Conservation (phyloP, 768 basidiomycete species). For the Lentinus brumalis region DNA sequence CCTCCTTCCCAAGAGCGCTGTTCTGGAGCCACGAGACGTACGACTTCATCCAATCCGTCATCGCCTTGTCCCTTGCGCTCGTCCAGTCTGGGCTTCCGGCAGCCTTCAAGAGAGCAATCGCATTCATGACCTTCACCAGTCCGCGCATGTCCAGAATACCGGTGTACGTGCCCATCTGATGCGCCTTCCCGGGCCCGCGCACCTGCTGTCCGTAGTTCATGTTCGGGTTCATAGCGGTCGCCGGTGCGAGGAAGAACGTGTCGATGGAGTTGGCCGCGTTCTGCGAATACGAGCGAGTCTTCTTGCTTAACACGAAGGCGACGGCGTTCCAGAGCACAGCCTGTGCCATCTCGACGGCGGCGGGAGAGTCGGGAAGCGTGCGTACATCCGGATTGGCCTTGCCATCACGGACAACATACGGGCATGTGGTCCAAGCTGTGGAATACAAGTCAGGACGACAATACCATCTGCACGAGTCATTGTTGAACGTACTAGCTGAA, state of each 20-base stretch:
- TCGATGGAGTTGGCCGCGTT: constrained; percentile 42
- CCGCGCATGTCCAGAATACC: constrained; percentile 57
- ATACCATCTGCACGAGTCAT: background rate
- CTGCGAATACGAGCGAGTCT: constrained; percentile 36
- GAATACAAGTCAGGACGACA: background rate
- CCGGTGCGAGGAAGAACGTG: constrained; percentile 46
- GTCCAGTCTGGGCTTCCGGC: constrained; percentile 46
- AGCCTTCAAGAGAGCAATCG: constrained; percentile 43
- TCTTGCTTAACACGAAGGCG: constrained; percentile 38
- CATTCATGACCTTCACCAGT: constrained; percentile 51
- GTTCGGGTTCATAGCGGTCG: constrained; percentile 54
- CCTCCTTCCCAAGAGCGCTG: constrained; percentile 43
- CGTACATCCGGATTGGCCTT: constrained; percentile 57
- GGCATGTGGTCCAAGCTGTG: constrained; percentile 45
- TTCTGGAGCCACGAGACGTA: constrained; percentile 50
- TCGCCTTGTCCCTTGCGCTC: constrained; percentile 36
- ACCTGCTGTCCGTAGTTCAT: constrained; percentile 57
- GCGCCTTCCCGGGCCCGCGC: constrained; percentile 48
- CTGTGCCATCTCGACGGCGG: constrained; percentile 43
- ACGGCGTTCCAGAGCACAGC: constrained; percentile 48
- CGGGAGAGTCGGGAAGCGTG: constrained; percentile 38
- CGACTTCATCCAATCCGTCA: constrained; percentile 44
- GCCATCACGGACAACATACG: constrained; percentile 53
- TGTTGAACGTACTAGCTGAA: constrained; percentile 46
- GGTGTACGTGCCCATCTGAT: constrained; percentile 49